Evolutionary conservation across 2,329 filamentous ascomycete genomes (phyloP).

Genomic region (Xylariales sp.): DNA sequence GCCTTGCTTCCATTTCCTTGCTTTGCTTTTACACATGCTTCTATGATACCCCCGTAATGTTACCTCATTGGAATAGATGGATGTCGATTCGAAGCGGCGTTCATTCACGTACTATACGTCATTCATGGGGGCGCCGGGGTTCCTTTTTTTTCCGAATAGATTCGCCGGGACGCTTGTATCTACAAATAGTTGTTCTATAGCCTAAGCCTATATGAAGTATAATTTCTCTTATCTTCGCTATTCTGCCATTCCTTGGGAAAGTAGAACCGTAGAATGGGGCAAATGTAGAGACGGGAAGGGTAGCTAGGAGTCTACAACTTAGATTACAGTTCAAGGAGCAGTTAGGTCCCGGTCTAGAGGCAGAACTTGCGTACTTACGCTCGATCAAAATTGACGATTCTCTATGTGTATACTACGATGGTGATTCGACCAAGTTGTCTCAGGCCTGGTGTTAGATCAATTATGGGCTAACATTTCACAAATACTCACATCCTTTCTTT

Average conservation of each 20-base stretch:
- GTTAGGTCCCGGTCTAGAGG: no score
- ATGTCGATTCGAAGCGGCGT: neutral
- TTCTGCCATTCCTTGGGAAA: no score
- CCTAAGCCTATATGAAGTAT: neutral
- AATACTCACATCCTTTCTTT: no score
- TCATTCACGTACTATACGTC: neutral
- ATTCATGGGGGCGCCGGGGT: neutral
- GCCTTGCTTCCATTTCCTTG: neutral
- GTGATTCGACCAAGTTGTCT: no score
- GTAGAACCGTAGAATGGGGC: no score
- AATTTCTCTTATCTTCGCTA: neutral
- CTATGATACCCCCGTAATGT: conserved; percentile 2
- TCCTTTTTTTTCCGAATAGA: neutral
- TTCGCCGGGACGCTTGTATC: neutral
- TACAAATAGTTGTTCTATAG: neutral
- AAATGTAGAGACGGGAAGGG: neutral
- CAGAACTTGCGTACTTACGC: no score
- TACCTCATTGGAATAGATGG: conserved; percentile 6
- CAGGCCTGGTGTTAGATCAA: no score
- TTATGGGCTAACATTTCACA: no score
- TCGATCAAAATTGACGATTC: no score
- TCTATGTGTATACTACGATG: no score
- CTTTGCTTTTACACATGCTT: neutral
- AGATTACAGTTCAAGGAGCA: no score
- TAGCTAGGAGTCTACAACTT: no score